Conservation (phyloP, 73 alveolate genomes). For the Blepharisma stoltei region DNA sequence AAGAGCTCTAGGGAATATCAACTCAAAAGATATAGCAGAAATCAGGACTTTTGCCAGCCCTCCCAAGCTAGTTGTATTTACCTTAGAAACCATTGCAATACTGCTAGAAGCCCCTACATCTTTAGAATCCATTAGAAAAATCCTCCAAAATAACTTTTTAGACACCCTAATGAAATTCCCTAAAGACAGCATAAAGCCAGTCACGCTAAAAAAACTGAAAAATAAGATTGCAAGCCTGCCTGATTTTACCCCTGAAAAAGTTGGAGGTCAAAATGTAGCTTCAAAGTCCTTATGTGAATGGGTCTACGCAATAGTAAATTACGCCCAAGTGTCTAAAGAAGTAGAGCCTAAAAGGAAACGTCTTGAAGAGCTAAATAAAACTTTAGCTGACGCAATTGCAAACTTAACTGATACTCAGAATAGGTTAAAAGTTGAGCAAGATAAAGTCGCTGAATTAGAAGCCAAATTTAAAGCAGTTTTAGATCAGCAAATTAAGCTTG, state of each 20-base stretch:
- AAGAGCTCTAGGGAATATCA: slow-evolving; percentile 90
- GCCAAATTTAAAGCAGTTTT: slow-evolving; percentile 80
- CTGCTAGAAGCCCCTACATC: slow-evolving; percentile 77
- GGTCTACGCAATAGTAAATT: slow-evolving; percentile 72
- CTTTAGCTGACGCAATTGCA: slow-evolving; percentile 40
- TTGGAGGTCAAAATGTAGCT: slow-evolving; percentile 62
- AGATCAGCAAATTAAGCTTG: slow-evolving; percentile 78
- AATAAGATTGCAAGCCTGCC: slow-evolving; percentile 46
- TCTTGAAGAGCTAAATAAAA: slow-evolving; percentile 49
- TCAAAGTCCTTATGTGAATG: slow-evolving; percentile 69
- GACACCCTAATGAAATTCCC: slow-evolving; percentile 63
- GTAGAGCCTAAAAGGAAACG: slow-evolving; percentile 61
- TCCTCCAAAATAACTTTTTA: slow-evolving; percentile 55
- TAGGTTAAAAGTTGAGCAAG: slow-evolving; percentile 68
- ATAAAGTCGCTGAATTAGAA: slow-evolving; percentile 71
- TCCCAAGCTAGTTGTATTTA: slow-evolving; percentile 74
- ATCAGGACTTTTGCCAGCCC: slow-evolving; percentile 78
- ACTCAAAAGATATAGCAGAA: slow-evolving; percentile 61
- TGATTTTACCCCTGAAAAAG: slow-evolving; percentile 60
- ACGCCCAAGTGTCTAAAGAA: slow-evolving; percentile 65
- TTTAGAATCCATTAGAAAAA: slow-evolving; percentile 61
- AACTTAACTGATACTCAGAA: slow-evolving; percentile 70
- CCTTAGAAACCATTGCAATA: slow-evolving; percentile 76
- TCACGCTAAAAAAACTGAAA: slow-evolving; percentile 40
- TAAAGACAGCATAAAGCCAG: slow-evolving; percentile 43